A percentile compares a stretch with the other conserved stretches of the same genome.
Evolutionary conservation across 768 basidiomycete species (phyloP).

Genomic region (Gautieria morchelliformis): DNA sequence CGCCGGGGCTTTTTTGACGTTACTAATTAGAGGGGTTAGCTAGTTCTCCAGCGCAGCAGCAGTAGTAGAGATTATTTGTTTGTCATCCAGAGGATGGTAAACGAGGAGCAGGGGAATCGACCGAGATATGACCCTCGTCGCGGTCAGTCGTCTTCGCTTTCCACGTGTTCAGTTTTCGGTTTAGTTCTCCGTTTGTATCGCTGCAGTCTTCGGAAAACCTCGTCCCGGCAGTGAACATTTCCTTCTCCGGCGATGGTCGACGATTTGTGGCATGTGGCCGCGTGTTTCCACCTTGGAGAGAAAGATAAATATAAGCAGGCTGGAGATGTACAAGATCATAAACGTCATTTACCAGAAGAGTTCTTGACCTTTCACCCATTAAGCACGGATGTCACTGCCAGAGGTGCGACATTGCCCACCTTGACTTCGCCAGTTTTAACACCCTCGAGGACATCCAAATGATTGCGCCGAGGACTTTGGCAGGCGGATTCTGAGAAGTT

Average conservation of each 20-base stretch:
- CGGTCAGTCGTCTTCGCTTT: background rate
- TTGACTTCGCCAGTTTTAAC: constrained; percentile 67
- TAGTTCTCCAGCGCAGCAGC: too few relatives aligned
- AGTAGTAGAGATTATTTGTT: too few relatives aligned
- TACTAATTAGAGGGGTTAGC: too few relatives aligned
- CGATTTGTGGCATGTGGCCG: constrained; percentile 65
- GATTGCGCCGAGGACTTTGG: too few relatives aligned
- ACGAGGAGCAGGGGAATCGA: too few relatives aligned
- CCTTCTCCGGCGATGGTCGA: constrained; percentile 45
- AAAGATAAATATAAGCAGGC: background rate
- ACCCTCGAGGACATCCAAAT: too few relatives aligned
- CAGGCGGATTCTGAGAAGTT: too few relatives aligned
- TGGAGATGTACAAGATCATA: background rate
- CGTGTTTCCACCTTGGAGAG: constrained; percentile 67
- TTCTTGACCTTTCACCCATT: constrained; percentile 46
- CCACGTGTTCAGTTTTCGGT: background rate
- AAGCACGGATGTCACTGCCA: background rate
- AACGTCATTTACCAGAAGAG: constrained; percentile 53
- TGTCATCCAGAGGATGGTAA: too few relatives aligned
- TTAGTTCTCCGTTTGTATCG: background rate
- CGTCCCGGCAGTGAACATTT: constrained; percentile 49
- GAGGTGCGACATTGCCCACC: constrained; percentile 25
- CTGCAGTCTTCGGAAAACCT: constrained; percentile 17
- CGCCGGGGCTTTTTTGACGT: too few relatives aligned
- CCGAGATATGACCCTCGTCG: background rate